Evolutionary conservation across 2,329 filamentous ascomycete genomes (phyloP).

Genomic region (Penicillium psychrosexuale): DNA sequence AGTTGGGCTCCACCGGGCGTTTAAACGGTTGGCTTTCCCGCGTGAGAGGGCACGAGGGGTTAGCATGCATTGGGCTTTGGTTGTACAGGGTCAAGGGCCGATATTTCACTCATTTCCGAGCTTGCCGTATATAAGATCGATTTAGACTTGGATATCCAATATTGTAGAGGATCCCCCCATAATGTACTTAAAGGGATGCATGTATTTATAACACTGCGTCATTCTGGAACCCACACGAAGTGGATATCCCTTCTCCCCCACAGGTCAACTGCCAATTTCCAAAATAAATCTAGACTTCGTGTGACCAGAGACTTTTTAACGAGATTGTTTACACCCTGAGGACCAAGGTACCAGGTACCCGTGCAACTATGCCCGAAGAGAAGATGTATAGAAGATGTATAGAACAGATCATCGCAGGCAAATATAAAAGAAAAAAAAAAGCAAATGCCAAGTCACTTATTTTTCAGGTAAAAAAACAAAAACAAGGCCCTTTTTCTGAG

Average conservation of each 20-base stretch:
- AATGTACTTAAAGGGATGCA: neutral
- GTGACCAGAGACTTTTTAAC: constrained; percentile 1
- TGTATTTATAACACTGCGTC: neutral
- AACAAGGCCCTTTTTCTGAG: constrained; percentile 2
- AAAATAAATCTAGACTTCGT: constrained; percentile 6
- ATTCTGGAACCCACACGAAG: neutral
- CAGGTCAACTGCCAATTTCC: constrained; percentile 10
- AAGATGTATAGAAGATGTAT: neutral
- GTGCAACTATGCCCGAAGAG: constrained; percentile 2
- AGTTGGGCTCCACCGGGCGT: constrained; percentile 19
- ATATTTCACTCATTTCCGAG: neutral
- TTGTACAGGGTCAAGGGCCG: neutral
- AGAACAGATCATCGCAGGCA: neutral
- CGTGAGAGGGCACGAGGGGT: constrained; percentile 11
- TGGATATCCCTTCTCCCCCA: constrained; percentile 4
- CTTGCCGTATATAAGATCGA: too few species aligned
- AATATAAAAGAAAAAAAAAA: neutral
- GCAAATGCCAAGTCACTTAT: constrained; percentile 13
- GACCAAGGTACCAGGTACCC: constrained; percentile 21
- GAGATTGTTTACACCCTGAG: neutral
- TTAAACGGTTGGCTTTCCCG: constrained; percentile 18
- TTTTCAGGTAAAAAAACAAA: constrained; percentile 9
- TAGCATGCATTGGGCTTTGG: neutral
- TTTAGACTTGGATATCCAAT: neutral
- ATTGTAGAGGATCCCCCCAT: neutral